A percentile compares a stretch with the other conserved stretches of the same genome.
Evolutionary conservation across 345 rosid genomes (phyloP).

Genomic region (Acer negundo): DNA sequence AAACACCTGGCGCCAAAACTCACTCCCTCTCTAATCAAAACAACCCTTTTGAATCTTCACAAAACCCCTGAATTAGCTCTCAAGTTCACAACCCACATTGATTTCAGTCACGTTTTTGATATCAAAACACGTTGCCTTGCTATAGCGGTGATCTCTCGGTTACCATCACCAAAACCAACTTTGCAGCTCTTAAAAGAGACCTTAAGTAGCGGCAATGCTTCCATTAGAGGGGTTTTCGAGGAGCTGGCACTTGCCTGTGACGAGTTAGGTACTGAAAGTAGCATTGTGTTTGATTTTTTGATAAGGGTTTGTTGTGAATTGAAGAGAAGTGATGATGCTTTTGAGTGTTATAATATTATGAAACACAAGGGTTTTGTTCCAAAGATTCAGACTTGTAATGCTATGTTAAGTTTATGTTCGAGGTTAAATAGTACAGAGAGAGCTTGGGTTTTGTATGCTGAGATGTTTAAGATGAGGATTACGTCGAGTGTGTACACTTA

Average conservation of each 20-base stretch:
- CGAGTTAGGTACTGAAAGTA: slow-evolving; percentile 48
- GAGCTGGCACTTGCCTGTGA: slow-evolving; percentile 49
- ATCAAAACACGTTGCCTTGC: slow-evolving; percentile 64
- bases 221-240: slow-evolving; percentile 46
- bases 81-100: slow-evolving; percentile 47
- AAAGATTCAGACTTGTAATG: slow-evolving; percentile 70
- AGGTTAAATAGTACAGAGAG: slow-evolving; percentile 54
- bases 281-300: slow-evolving; percentile 56
- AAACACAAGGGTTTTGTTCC: slow-evolving; percentile 67
- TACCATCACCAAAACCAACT: slow-evolving; percentile 57
- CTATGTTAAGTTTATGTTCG: slow-evolving; percentile 58
- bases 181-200: slow-evolving; percentile 51
- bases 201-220: slow-evolving; percentile 22
- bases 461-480: slow-evolving; percentile 85
- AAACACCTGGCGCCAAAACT: slow-evolving; percentile 50
- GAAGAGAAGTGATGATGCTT: slow-evolving; percentile 61
- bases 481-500: slow-evolving; percentile 67
- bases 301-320: slow-evolving; percentile 65
- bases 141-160: slow-evolving; percentile 53
- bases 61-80: slow-evolving; percentile 64
- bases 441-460: slow-evolving; percentile 91
- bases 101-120: slow-evolving; percentile 36
- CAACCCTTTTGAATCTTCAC: slow-evolving; percentile 48
- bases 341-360: slow-evolving; percentile 66
- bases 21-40: slow-evolving; percentile 43